A percentile compares a stretch with the other conserved stretches of the same genome.
phyloP scores from a whole-genome alignment of 164 flowering plant species.

The Sedum album region DNA sequence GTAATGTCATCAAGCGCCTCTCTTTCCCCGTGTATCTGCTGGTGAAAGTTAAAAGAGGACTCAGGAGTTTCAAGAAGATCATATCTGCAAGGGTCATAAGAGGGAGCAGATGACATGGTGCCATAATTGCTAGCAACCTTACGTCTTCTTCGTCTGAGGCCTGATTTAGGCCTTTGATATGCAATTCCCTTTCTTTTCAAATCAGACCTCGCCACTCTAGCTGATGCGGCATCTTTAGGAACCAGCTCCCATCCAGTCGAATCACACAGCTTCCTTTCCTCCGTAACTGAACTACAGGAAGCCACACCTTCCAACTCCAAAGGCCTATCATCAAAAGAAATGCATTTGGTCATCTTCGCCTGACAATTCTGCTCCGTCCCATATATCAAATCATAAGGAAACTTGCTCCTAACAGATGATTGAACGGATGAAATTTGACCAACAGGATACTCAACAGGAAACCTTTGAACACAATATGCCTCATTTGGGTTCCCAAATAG shows the following conservation, averaged over 20 bases:
- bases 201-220: neutral
- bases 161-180: conserved; percentile 6
- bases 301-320: conserved; percentile 38
- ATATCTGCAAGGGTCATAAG: neutral
- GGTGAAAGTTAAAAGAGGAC: neutral
- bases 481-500: conserved; percentile 34
- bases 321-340: conserved; percentile 13
- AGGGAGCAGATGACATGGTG: neutral
- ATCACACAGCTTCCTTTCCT: conserved; percentile 17
- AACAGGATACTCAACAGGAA: conserved; percentile 39
- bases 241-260: conserved; percentile 8
- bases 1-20: neutral
- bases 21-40: neutral
- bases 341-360: conserved; percentile 13
- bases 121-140: neutral
- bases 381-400: conserved; percentile 52
- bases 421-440: conserved; percentile 46
- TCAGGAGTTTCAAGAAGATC: neutral
- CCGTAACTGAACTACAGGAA: conserved; percentile 38
- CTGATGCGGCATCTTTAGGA: neutral
- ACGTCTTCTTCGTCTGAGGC: neutral
- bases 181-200: conserved; percentile 3
- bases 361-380: conserved; percentile 13
- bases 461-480: conserved; percentile 35
- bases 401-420: conserved; percentile 30